Base-by-base conservation (phyloP, 1,284 basidiomycete species). In the Irpex sp. region DNA sequence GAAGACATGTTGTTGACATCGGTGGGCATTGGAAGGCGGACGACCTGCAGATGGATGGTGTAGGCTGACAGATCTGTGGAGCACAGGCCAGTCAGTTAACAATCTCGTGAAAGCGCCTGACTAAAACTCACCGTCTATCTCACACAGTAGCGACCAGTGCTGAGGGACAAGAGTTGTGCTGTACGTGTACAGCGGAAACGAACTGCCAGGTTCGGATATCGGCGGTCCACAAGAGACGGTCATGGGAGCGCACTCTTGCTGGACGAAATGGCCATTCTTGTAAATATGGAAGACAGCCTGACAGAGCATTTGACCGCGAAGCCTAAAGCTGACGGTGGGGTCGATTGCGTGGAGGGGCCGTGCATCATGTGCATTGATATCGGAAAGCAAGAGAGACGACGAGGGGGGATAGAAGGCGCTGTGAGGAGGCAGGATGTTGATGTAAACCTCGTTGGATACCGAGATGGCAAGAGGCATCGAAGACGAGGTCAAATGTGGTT, bases 261-360 rank as follows among this genome's bases (percentile, higher is more conserved):
- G 83, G 44, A 86, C 76, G 52, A 81, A 70, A 13, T 74, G 75
- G 7, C 79, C 82, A 59, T 80, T 78, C n/a, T 78, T 71, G 65
- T 81, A 79, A 3, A 90, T 84, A 0, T 78, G 79, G 74, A 84
- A 89, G 34, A 76, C 76, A 0, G 85, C 87, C 37, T 79, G 77
- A 21, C 86, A 84, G 13, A 73, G 71, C 17, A 85, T 75, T 2
- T 75, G 69, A 5, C 77, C 74, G 1, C 72, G 76, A 0, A 85
- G 81, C 34, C 81, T 71, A 69, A 89, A 85, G 11, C 87, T 85
- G 31, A 90, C 79, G 4, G 84, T 85, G 0, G 87, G 85, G 69
- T 90, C 85, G 67, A 90, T 87, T 58, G 78, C 74, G 13, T 75
- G 74, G 59, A 90, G 77, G 15, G 79, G 79, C 26, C 88, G 85